Conservation (phyloP, 2,329 filamentous ascomycete species). For the Microsporum canis region DNA sequence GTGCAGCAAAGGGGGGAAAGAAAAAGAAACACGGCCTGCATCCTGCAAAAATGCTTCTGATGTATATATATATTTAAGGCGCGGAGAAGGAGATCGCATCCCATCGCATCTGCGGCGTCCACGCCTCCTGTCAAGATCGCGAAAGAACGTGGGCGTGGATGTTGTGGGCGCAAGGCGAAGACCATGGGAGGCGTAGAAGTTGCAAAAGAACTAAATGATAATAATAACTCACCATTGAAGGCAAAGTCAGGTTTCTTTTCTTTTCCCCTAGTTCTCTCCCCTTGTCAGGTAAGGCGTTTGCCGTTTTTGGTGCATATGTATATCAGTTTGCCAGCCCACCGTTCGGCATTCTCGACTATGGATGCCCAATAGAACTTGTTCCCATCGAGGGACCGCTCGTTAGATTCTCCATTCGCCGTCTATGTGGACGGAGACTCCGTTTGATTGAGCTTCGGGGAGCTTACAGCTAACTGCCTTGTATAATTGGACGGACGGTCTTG, state of each 20-base stretch:
- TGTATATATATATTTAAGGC: neutral
- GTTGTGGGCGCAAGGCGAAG: neutral
- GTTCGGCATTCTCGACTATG: neutral
- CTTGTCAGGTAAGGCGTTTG: neutral
- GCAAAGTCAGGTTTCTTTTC: neutral
- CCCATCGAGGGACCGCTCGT: neutral
- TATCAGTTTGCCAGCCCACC: neutral
- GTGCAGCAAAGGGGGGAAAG: neutral
- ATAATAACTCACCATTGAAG: neutral
- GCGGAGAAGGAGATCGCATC: conserved; percentile 2
- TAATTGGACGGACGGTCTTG: neutral
- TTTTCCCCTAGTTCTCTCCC: neutral
- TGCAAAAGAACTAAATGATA: neutral
- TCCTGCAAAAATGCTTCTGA: neutral
- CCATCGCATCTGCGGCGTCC: neutral
- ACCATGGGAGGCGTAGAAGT: neutral
- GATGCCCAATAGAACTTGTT: neutral
- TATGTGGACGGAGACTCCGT: neutral
- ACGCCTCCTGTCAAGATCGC: neutral
- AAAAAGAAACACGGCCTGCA: neutral
- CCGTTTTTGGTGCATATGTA: neutral
- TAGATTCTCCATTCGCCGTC: neutral
- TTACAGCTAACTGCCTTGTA: neutral
- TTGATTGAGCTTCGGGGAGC: neutral
- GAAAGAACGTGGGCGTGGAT: neutral